These are phyloP conservation scores for Hemisphaericaspora lyxosophila DNA, from an alignment of 1,139 yeast genomes.

Conservation along the genomic window DNA sequence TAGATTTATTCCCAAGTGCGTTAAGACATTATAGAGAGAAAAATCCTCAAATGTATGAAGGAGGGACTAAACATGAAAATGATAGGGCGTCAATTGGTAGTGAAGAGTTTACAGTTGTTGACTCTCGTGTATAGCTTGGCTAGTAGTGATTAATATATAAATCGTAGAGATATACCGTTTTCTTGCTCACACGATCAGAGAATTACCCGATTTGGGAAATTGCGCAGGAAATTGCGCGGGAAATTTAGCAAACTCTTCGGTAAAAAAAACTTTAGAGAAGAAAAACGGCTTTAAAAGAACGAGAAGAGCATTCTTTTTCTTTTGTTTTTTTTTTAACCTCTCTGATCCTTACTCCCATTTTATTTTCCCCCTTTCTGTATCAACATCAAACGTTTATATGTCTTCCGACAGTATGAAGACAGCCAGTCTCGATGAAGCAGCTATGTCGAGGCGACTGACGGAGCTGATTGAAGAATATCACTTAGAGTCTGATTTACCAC, in stretches of 20 bases:
- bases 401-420: neutral
- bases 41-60: constrained; percentile 11
- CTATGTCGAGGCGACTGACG: neutral
- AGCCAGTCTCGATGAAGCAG: neutral
- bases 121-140: neutral
- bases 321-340: too few relatives aligned
- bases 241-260: neutral
- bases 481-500: neutral
- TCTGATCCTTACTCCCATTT: too few relatives aligned
- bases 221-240: neutral
- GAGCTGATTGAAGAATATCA: neutral
- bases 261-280: neutral
- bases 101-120: neutral
- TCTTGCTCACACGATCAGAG: too few relatives aligned
- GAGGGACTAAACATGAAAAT: neutral
- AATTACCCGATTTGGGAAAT: too few relatives aligned
- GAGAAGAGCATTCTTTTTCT: neutral
- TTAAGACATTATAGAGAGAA: constrained; percentile 28
- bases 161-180: too few relatives aligned
- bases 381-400: too few relatives aligned
- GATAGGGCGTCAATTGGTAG: neutral
- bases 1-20: constrained; percentile 72
- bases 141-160: too few relatives aligned
- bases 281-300: too few relatives aligned
- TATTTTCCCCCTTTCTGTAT: too few relatives aligned